phyloP scores from a whole-genome alignment of 805 yeast genomes.

The Kodamaea hsintzibuensis region DNA sequence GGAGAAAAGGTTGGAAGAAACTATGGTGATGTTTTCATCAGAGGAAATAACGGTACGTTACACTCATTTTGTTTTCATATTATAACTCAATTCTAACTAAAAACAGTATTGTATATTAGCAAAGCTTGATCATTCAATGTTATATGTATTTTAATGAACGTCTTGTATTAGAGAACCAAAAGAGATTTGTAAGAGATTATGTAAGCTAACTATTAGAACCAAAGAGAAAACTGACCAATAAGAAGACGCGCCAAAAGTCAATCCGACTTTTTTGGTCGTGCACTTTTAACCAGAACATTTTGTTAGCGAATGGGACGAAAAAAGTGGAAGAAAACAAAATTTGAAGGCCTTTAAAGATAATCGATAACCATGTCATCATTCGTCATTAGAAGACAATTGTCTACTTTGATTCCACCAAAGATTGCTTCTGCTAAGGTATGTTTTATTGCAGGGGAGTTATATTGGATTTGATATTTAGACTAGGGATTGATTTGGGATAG shows the following conservation, averaged over 20 bases:
- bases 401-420: conserved; percentile 98
- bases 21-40: conserved; percentile 78
- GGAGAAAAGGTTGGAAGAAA: conserved; percentile 47
- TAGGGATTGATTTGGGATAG: background rate
- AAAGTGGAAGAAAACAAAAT: conserved; percentile 15
- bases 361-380: conserved; percentile 65
- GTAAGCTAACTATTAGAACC: background rate
- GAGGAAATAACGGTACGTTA: conserved; percentile 80
- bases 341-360: conserved; percentile 7
- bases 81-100: conserved; percentile 26
- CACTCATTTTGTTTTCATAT: background rate
- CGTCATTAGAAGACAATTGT: conserved; percentile 87
- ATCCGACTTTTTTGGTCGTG: conserved; percentile 8
- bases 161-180: background rate
- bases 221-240: conserved; percentile 1
- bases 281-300: background rate
- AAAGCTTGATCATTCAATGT: conserved; percentile 23
- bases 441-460: background rate
- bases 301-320: conserved; percentile 7
- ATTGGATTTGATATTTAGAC: background rate
- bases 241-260: conserved; percentile 1
- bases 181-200: background rate
- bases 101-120: conserved; percentile 43
- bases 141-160: conserved; percentile 4
- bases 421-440: conserved; percentile 86